Conservation (phyloP, 2,329 filamentous ascomycete genomes). For the Coniochaeta ligniaria region DNA sequence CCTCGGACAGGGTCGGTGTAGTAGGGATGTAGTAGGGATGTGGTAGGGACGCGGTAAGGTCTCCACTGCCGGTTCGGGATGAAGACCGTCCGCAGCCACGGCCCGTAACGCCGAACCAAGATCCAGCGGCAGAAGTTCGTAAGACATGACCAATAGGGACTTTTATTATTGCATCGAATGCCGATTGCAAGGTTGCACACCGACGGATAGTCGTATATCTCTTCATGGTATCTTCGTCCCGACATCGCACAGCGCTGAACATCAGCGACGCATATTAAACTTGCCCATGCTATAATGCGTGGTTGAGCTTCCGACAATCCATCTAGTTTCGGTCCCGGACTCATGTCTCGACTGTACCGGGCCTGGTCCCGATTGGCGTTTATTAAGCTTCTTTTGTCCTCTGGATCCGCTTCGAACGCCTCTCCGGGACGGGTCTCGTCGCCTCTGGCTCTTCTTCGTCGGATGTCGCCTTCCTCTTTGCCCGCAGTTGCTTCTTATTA, state of each 20-base stretch:
- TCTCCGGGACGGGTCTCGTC: slow-evolving; percentile 2
- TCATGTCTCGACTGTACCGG: not conserved
- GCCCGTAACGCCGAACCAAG: not conserved
- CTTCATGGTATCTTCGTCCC: not conserved
- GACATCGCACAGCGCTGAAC: not conserved
- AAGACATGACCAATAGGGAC: not conserved
- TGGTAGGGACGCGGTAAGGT: not conserved
- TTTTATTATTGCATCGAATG: not conserved
- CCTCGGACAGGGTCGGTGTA: not conserved
- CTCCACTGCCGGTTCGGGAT: not conserved
- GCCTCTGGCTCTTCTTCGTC: slow-evolving; percentile 6
- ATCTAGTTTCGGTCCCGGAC: not conserved
- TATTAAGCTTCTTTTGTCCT: slow-evolving; percentile 11
- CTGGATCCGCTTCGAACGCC: slow-evolving; percentile 14
- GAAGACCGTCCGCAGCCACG: not conserved
- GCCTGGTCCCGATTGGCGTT: not conserved
- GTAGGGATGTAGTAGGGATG: not conserved
- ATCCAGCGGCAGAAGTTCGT: not conserved
- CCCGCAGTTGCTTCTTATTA: slow-evolving; percentile 6
- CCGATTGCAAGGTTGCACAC: not conserved
- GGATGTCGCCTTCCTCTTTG: slow-evolving; percentile 12
- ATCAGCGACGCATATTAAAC: not conserved
- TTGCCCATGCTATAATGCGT: slow-evolving; percentile 2
- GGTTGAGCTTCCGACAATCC: slow-evolving; percentile 7
- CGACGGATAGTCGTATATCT: not conserved